phyloP scores from a whole-genome alignment of 306 rosid species.

The Cicer arietinum region DNA sequence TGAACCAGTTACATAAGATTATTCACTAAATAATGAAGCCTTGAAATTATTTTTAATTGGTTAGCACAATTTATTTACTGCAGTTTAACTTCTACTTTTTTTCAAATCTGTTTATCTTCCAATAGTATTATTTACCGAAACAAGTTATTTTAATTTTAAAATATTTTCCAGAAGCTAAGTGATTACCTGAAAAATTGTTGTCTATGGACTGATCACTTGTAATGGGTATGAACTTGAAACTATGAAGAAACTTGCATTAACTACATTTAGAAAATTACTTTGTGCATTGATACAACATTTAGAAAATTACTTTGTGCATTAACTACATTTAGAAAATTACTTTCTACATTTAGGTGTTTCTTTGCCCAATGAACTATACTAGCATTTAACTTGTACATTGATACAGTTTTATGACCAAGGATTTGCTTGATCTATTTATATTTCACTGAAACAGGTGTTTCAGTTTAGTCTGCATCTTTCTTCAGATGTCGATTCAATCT shows the following conservation, averaged over 20 bases:
- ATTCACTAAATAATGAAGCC: constrained; percentile 4
- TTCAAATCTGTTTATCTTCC: constrained; percentile 15
- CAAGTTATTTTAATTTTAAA: background rate
- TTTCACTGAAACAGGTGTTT: constrained; percentile 59
- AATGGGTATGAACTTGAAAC: no score
- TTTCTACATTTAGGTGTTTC: constrained; percentile 18
- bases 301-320: no score
- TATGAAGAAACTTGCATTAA: no score
- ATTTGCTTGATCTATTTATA: constrained; percentile 34
- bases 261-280: no score
- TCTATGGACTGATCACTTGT: constrained; percentile 18
- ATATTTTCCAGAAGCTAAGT: constrained; percentile 15
- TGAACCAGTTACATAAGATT: constrained; percentile 2
- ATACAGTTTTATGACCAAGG: background rate
- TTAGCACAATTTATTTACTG: background rate
- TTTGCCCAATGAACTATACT: constrained; percentile 12
- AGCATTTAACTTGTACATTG: constrained; percentile 5
- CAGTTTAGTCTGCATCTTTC: constrained; percentile 73
- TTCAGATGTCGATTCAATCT: constrained; percentile 56
- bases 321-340: no score
- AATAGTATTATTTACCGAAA: constrained; percentile 5
- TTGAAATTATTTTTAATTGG: constrained; percentile 16
- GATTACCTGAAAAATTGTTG: background rate
- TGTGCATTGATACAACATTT: no score
- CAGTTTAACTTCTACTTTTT: constrained; percentile 15